Evolutionary conservation across 192 early-diverging fungal species (phyloP), one percentile per base, ranked within the genome.

Genomic region (Mortierella claussenii): DNA sequence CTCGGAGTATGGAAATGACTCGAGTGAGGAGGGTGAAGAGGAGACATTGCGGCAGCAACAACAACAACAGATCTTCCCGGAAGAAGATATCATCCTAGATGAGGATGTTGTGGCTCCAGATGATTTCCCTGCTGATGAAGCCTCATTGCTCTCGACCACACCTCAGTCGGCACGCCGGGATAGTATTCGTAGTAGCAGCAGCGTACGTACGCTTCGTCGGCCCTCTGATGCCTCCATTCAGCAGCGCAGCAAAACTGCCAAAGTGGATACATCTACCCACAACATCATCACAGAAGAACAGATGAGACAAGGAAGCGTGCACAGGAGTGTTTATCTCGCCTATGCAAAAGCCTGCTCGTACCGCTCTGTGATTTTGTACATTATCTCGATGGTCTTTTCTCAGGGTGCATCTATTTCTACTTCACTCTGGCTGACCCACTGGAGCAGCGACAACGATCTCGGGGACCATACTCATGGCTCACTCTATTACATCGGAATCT

Each of bases 251-350:
- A 82, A 69, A 57, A 43, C 71, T 21, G 59, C 50, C 32, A n/a
- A n/a, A n/a, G n/a, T n/a, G n/a, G n/a, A n/a, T n/a, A n/a, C n/a
- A n/a, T n/a, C 23, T 24, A 26, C 47, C 9, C 79, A 65, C 32
- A 82, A 82, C 13, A 79, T 70, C 36, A 71, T 98, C 20, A 96
- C 93, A 60, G 87, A 90, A 13, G 97, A 98, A 81, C 88, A 93
- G 55, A 89, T 86, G 61, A 91, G 89, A 23, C 87, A 92, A 62
- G 97, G 97, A 32, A 87, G 83, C n/a, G 95, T 99, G 15, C 80
- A 88, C 51, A 89, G 87, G 82, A 65, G 70, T 18, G 94, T 95
- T 0, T 99, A 99, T 68, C 61, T 67, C 21, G 83, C 89, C 1
- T 99, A 99, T 69, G 85, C 89, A 27, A 84, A 90, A 51, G 89